These are phyloP conservation scores for Colletotrichum sp. DNA, from an alignment of 2,329 filamentous ascomycete genomes.

Conservation along the genomic window DNA sequence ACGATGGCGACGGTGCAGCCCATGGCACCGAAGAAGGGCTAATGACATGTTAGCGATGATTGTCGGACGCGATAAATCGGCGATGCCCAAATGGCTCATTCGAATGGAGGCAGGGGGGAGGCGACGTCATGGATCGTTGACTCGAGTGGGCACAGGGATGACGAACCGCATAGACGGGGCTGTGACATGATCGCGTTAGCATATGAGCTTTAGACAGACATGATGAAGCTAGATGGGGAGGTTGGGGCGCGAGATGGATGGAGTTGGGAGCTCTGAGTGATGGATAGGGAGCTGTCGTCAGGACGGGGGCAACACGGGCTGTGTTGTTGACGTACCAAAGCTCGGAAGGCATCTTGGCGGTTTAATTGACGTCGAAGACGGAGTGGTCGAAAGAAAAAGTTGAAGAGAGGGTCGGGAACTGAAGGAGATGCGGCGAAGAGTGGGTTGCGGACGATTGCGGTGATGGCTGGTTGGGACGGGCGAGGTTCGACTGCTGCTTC, in stretches of 20 bases:
- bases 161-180: slow-evolving; percentile 99
- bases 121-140: slow-evolving; percentile 24
- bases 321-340: slow-evolving; percentile 71
- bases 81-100: slow-evolving; percentile 19
- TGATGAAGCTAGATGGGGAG: neutral
- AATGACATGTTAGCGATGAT: slow-evolving; percentile 37
- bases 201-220: slow-evolving; percentile 1
- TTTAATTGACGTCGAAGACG: slow-evolving; percentile 28
- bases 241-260: slow-evolving; percentile 13
- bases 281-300: slow-evolving; percentile 30
- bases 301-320: slow-evolving; percentile 35
- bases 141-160: slow-evolving; percentile 24
- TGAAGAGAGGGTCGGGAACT: slow-evolving; percentile 2
- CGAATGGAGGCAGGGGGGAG: neutral
- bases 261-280: slow-evolving; percentile 34
- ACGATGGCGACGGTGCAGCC: slow-evolving; percentile 96
- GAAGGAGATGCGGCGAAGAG: slow-evolving; percentile 18
- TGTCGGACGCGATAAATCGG: neutral
- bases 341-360: slow-evolving; percentile 75
- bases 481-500: slow-evolving; percentile 22
- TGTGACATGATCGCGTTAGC: slow-evolving; percentile 44
- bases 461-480: neutral
- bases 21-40: slow-evolving; percentile 96
- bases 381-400: slow-evolving; percentile 9
- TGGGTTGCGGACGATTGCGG: slow-evolving; percentile 13